Percentiles rank a stretch among this genome's conserved stretches.
phyloP scores from a whole-genome alignment of 441 rosid species.

The Kokia cookei region DNA sequence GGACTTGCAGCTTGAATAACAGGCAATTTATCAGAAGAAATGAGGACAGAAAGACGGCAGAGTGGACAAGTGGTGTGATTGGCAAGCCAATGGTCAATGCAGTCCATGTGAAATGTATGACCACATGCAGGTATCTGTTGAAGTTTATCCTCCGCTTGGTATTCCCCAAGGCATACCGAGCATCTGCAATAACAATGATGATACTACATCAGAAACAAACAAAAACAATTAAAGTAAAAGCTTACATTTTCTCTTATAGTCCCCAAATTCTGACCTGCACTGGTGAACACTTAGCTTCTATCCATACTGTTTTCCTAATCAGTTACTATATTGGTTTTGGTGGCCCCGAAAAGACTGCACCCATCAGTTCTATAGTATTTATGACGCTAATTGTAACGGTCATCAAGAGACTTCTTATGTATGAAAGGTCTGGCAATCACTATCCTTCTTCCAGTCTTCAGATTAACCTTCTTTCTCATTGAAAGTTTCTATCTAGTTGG shows the following conservation, averaged over 20 bases:
- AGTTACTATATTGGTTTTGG: background rate
- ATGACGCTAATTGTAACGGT: background rate
- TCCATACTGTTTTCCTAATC: background rate
- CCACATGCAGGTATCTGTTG: conserved; percentile 82
- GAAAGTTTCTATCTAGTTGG: background rate
- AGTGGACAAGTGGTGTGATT: conserved; percentile 82
- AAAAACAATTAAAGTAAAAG: background rate
- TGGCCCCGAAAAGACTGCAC: background rate
- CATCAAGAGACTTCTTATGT: background rate
- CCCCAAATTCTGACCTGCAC: background rate
- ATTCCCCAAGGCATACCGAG: conserved; percentile 80
- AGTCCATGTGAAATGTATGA: conserved; percentile 86
- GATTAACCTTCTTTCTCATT: background rate
- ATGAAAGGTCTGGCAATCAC: background rate
- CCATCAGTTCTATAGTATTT: background rate
- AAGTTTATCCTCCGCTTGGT: conserved; percentile 75
- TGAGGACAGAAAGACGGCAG: conserved; percentile 67
- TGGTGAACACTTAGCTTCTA: background rate
- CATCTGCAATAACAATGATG: conserved; percentile 42
- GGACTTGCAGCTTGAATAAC: conserved; percentile 17
- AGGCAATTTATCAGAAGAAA: conserved; percentile 23
- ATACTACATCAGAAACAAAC: background rate
- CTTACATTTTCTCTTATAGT: background rate
- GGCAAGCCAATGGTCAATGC: conserved; percentile 85
- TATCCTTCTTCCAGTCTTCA: background rate